Evolutionary conservation across 192 early-diverging fungal genomes (phyloP), one percentile per base, ranked within the genome.

Genomic region (Mortierella claussenii): DNA sequence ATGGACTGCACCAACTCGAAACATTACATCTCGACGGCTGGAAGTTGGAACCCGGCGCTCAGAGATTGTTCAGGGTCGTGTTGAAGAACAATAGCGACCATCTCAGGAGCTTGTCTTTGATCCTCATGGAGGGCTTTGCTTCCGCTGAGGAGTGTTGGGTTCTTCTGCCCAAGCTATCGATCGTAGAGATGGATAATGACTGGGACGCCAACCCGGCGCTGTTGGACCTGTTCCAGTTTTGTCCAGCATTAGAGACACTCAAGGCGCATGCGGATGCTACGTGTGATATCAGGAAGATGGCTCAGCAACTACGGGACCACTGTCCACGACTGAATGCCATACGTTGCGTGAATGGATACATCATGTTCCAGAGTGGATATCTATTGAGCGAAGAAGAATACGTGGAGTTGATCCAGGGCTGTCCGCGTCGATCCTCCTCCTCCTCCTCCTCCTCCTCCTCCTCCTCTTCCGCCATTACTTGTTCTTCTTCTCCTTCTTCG

Each of bases 321-420:
- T 59, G 56, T 44, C 44, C 43, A 26, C 27, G 20, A 30, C 40
- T 59, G 56, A 31, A 27, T 26, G 17, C 42, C 3, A 43, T 59
- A 27, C 5, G 28, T 9, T 45, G 56, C 30, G 1, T 13, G 11
- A 26, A 31, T 7, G 36, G 36, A 17, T 45, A 46, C n/a, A 44
- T 43, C 12, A 15, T 18, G 1, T 59, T 59, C 20, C 43, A 59
- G 18, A 27, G 20, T 0, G 43, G 27, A 12, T 13, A 18, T 4
- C 18, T 59, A 18, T 18, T 59, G 42, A 28, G 10, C 4, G 42
- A 30, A 26, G 56, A 46, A 1, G 43, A 30, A 1, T 45, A 59
- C 30, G 56, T 42, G 12, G 24, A n/a, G 13, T 27, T 59, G 27
- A 59, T 59, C 42, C 21, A 42, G 6, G 43, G 24, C 2, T 43